These are phyloP conservation scores for Fusarium sp. DNA, from an alignment of 2,329 filamentous ascomycete species.

Conservation along the genomic window DNA sequence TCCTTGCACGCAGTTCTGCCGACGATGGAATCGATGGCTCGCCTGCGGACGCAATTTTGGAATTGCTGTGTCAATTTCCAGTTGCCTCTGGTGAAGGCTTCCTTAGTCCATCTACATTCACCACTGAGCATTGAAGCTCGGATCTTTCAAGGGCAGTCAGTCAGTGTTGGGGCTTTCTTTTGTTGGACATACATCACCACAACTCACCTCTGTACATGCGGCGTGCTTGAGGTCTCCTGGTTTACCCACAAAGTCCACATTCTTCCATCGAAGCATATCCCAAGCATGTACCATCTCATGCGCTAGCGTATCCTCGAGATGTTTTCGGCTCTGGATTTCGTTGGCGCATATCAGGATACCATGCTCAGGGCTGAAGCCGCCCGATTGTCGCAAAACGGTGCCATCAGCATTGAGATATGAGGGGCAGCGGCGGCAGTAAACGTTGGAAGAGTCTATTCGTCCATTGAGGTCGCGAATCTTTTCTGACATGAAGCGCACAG, in stretches of 20 bases:
- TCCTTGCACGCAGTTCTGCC: constrained; percentile 84
- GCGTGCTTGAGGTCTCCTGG: constrained; percentile 81
- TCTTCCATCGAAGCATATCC: constrained; percentile 89
- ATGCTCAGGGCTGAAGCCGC: constrained; percentile 86
- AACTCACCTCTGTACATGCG: constrained; percentile 86
- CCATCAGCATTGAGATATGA: constrained; percentile 66
- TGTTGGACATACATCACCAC: not conserved
- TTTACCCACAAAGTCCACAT: constrained; percentile 76
- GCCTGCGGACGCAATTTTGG: constrained; percentile 86
- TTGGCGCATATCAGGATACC: constrained; percentile 96
- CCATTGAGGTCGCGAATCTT: constrained; percentile 85
- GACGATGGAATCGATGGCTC: constrained; percentile 83
- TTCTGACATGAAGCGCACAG: constrained; percentile 86
- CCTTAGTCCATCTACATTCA: constrained; percentile 89
- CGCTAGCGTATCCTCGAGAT: constrained; percentile 91
- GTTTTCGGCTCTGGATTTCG: constrained; percentile 80
- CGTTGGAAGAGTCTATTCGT: constrained; percentile 76
- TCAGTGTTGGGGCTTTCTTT: not conserved
- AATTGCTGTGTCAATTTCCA: constrained; percentile 92
- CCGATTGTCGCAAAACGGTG: constrained; percentile 72
- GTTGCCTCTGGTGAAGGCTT: constrained; percentile 86
- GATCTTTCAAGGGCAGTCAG: constrained; percentile 67
- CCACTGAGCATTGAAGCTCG: constrained; percentile 91
- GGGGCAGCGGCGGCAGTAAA: constrained; percentile 84
- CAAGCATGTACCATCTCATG: constrained; percentile 99